These are phyloP conservation scores for Phyllosticta citrichinensis DNA, from an alignment of 2,329 filamentous ascomycete genomes.

Conservation along the genomic window DNA sequence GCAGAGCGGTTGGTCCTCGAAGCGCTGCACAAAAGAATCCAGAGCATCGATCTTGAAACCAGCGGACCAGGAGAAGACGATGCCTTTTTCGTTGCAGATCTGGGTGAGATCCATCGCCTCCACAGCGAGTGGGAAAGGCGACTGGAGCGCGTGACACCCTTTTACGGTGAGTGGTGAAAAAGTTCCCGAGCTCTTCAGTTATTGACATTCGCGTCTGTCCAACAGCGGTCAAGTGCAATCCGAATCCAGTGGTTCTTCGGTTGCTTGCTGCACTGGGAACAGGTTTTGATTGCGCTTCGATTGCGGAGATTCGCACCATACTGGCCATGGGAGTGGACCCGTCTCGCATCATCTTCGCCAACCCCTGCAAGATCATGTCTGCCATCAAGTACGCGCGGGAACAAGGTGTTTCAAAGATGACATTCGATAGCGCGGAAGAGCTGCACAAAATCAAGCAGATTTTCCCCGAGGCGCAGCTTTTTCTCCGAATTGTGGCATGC, in stretches of 20 bases:
- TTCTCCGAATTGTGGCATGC: slow-evolving; percentile 82
- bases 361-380: slow-evolving; percentile 95
- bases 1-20: slow-evolving; percentile 70
- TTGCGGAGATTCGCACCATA: slow-evolving; percentile 83
- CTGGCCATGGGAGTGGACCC: slow-evolving; percentile 68
- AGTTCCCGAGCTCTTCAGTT: slow-evolving; percentile 18
- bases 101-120: slow-evolving; percentile 92
- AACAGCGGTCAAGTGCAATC: slow-evolving; percentile 88
- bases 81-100: slow-evolving; percentile 88
- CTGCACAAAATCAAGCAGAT: slow-evolving; percentile 87
- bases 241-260: slow-evolving; percentile 71
- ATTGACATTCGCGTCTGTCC: neutral
- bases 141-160: slow-evolving; percentile 76
- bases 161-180: slow-evolving; percentile 56
- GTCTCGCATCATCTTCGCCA: slow-evolving; percentile 85
- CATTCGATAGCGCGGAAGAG: slow-evolving; percentile 91
- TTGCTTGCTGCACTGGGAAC: slow-evolving; percentile 76
- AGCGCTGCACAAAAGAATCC: slow-evolving; percentile 69
- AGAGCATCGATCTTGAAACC: slow-evolving; percentile 66
- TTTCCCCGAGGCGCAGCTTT: slow-evolving; percentile 75
- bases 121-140: slow-evolving; percentile 91
- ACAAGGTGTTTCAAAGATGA: slow-evolving; percentile 83
- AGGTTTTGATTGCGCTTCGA: slow-evolving; percentile 92
- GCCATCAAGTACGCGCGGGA: slow-evolving; percentile 77
- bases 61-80: slow-evolving; percentile 87